Evolutionary conservation across 2,329 filamentous ascomycete species (phyloP).

Genomic region (Pestalotiopsis sp.): DNA sequence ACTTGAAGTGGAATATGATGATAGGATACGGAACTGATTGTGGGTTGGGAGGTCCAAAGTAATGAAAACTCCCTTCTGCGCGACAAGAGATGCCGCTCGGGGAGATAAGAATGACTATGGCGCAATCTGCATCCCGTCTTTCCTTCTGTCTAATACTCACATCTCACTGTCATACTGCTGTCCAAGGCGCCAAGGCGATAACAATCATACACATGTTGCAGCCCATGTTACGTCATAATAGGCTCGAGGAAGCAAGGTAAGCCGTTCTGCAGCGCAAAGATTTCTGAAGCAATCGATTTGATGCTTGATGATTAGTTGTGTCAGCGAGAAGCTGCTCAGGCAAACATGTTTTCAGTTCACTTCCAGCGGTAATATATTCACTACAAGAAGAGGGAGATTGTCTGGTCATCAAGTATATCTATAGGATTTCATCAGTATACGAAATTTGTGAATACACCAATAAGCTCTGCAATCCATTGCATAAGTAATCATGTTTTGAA

Average conservation of each 20-base stretch:
- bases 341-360: too few relatives aligned
- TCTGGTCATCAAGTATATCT: too few relatives aligned
- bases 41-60: not conserved
- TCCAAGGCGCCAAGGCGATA: not conserved
- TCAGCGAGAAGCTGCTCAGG: too few relatives aligned
- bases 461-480: too few relatives aligned
- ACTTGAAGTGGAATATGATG: not conserved
- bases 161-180: not conserved
- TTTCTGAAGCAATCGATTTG: too few relatives aligned
- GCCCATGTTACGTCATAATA: not conserved
- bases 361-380: too few relatives aligned
- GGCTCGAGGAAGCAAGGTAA: not conserved
- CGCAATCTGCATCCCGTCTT: not conserved
- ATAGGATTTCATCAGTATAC: too few relatives aligned
- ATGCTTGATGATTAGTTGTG: too few relatives aligned
- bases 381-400: too few relatives aligned
- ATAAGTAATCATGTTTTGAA: too few relatives aligned
- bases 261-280: not conserved
- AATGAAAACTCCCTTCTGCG: not conserved
- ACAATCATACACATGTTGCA: not conserved
- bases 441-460: too few relatives aligned
- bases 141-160: not conserved
- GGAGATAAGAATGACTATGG: not conserved
- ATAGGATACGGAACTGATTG: not conserved
- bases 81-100: not conserved